Percentiles rank a stretch among this genome's conserved stretches.
phyloP scores from a whole-genome alignment of 164 flowering plant species.

The Vitis labrusca region DNA sequence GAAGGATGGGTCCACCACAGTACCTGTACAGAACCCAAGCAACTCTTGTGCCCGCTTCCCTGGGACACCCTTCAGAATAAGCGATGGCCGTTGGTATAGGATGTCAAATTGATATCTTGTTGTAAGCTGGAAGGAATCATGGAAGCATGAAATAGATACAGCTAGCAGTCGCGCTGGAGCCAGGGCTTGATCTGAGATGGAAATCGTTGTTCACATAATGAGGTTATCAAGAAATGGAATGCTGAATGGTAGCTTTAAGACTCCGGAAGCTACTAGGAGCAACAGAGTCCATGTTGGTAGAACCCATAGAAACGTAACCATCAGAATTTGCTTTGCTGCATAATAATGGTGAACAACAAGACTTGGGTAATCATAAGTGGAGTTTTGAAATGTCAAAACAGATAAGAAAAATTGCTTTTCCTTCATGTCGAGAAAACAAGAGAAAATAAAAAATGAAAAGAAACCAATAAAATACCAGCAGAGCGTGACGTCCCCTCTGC shows the following conservation, averaged over 20 bases:
- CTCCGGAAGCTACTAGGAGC: slow-evolving; percentile 63
- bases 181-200: not conserved
- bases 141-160: too few species aligned
- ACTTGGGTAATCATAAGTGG: not conserved
- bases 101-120: too few species aligned
- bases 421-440: too few species aligned
- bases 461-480: slow-evolving; percentile 31
- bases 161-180: not conserved
- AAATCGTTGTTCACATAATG: slow-evolving; percentile 35
- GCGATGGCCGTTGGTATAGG: too few species aligned
- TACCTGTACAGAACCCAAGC: too few species aligned
- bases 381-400: not conserved
- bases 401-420: too few species aligned
- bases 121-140: too few species aligned
- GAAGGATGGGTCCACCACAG: too few species aligned
- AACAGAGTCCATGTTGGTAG: slow-evolving; percentile 58
- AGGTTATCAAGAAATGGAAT: slow-evolving; percentile 59
- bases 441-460: not conserved
- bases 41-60: too few species aligned
- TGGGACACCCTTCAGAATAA: too few species aligned
- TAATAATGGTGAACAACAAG: not conserved
- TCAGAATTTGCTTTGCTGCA: slow-evolving; percentile 61
- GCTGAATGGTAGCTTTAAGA: slow-evolving; percentile 60
- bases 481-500: slow-evolving; percentile 33
- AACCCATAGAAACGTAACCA: slow-evolving; percentile 41